Evolutionary conservation across 371 early-diverging fungal species (phyloP).

Genomic region (Dinochytrium kinnereticum): DNA sequence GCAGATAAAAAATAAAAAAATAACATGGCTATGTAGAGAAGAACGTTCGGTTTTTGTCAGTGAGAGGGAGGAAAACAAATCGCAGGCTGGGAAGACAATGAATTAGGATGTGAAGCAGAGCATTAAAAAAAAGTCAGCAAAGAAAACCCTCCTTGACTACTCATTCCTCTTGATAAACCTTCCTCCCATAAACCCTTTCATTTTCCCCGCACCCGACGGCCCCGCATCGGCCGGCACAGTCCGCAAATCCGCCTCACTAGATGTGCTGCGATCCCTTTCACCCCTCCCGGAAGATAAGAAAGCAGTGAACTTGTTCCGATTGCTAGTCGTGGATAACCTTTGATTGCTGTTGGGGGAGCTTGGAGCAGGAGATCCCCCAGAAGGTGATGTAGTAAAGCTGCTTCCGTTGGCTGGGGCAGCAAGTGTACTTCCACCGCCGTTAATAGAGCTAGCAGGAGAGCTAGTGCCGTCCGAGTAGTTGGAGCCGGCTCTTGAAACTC

Average conservation of each 20-base stretch:
- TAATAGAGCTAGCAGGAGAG: not conserved
- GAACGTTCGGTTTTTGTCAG: no score
- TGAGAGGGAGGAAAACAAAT: no score
- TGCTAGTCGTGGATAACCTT: not conserved
- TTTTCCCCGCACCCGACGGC: not conserved
- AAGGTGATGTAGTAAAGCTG: not conserved
- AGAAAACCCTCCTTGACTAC: no score
- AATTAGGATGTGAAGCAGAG: no score
- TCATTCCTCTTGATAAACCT: not conserved
- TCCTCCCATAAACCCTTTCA: constrained; percentile 5
- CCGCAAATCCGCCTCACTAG: not conserved
- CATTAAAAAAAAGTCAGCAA: no score
- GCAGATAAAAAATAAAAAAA: no score
- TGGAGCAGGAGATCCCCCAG: not conserved
- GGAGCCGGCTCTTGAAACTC: not conserved
- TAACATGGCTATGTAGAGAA: no score
- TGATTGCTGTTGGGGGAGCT: not conserved
- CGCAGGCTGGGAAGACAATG: no score
- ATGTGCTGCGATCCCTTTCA: not conserved
- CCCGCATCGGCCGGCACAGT: not conserved
- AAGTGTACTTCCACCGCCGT: not conserved
- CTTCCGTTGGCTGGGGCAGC: not conserved
- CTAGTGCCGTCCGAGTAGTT: not conserved
- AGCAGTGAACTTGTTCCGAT: constrained; percentile 1
- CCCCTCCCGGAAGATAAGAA: not conserved